Base-by-base conservation (phyloP, 108 stramenopile species). In the Stephanodiscus triporus region DNA sequence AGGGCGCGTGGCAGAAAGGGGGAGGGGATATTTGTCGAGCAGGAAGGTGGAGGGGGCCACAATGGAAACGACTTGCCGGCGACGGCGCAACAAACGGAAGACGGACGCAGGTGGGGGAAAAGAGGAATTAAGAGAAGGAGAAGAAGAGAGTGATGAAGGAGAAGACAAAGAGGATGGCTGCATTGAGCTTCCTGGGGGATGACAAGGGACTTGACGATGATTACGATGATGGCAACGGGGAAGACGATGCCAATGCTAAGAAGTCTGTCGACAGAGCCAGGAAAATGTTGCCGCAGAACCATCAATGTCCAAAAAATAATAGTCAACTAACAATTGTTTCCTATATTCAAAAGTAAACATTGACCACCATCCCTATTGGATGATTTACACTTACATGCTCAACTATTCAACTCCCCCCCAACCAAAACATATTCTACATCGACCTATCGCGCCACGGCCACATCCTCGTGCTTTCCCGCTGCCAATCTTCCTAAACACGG, bases 151-250 rank as follows among this genome's bases (percentile, higher is more conserved):
- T 66, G 67, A 66, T 76, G 72, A 91, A 85, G 61, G 82, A 85
- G 38, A 87, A 90, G 70, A 84, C 87, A 72, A 86, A 90, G 77
- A 65, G 86, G 23, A 70, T 89, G 63, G 76, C 84, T 0, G 76
- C 86, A 0, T 67, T 95, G 20, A 90, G 89, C 70, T 95, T 95
- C 78, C 84, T 65, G 4, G 86, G 49, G 10, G 86, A 87, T 16
- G 89, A 85, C 22, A 92, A 88, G 11, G 73, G 81, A 73, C 85
- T 88, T 36, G 36, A 36, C 6, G 36, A 36, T 6, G 6, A 36
- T 36, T 4, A 36, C 36, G 6, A 36, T 36, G 36, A 36, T 6
- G 6, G 6, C 40, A 9, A 4, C 36, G 36, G 6, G 4, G 36
- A 36, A 4, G 36, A 36, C 6, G 36, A 36, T 6, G 6, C 6